A percentile compares a stretch with the other conserved stretches of the same genome.
These are phyloP conservation scores for Crithidia thermophila DNA, from an alignment of 208 protist genomes.

Conservation along the genomic window DNA sequence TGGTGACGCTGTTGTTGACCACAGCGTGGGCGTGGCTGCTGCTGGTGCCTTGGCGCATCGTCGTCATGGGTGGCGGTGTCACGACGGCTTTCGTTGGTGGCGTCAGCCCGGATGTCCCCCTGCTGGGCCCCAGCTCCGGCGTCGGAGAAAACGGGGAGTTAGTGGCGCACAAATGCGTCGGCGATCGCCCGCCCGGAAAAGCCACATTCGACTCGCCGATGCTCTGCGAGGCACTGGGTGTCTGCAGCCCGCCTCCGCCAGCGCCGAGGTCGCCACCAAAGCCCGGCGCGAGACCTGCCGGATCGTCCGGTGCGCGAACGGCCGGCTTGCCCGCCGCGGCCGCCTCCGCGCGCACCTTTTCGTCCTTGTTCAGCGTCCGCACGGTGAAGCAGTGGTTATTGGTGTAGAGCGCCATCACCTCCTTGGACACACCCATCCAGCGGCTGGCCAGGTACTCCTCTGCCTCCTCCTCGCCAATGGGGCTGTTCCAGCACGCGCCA, in stretches of 20 bases:
- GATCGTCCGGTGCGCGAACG: background rate
- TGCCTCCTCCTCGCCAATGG: conserved; percentile 40
- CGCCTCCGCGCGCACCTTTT: conserved; percentile 12
- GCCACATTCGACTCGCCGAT: background rate
- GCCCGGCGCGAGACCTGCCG: background rate
- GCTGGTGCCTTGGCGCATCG: conserved; percentile 2
- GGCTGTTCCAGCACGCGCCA: conserved; percentile 55
- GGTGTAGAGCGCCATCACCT: conserved; percentile 49
- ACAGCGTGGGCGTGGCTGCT: background rate
- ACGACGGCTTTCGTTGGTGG: background rate
- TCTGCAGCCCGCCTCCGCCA: conserved; percentile 1
- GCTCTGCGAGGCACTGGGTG: background rate
- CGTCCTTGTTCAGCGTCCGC: conserved; percentile 29
- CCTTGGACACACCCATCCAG: conserved; percentile 56
- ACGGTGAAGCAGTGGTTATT: conserved; percentile 55
- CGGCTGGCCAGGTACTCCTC: conserved; percentile 45
- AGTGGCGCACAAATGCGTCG: background rate
- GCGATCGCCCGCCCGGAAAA: background rate
- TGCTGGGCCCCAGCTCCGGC: background rate
- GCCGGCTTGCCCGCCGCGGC: background rate
- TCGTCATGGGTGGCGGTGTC: background rate
- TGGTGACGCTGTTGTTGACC: conserved; percentile 7
- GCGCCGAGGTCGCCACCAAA: background rate
- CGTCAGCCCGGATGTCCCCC: no score
- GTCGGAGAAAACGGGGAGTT: background rate